Evolutionary conservation across 495 filamentous ascomycete genomes (phyloP).

Genomic region (Tuber calosporum): DNA sequence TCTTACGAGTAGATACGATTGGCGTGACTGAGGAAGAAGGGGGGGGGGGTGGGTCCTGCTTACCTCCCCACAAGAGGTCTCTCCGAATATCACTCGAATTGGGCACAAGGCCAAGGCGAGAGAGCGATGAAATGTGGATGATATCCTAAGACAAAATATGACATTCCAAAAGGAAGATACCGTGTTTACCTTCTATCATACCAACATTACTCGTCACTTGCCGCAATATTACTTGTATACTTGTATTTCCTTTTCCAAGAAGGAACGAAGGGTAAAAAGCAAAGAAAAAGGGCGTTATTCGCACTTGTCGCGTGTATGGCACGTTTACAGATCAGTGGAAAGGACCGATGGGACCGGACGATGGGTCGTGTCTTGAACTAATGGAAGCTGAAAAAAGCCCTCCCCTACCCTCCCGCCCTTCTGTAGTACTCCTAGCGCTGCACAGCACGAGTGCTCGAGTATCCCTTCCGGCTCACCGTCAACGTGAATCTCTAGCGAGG

Average conservation of each 20-base stretch:
- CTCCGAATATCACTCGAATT: not conserved
- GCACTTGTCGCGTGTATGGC: slow-evolving; percentile 2
- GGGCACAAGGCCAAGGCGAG: not conserved
- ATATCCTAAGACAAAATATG: not conserved
- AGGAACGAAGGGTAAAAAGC: not conserved
- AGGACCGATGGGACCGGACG: not conserved
- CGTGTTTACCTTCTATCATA: not conserved
- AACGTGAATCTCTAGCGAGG: not conserved
- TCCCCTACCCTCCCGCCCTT: not conserved
- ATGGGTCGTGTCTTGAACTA: not conserved
- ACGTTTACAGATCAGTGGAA: not conserved
- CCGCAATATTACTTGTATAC: not conserved
- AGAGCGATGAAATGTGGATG: not conserved
- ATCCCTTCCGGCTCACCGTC: not conserved
- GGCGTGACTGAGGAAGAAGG: not conserved
- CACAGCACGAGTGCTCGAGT: not conserved
- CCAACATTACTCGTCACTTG: not conserved
- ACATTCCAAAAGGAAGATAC: not conserved
- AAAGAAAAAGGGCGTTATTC: not conserved
- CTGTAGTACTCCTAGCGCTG: too few relatives aligned
- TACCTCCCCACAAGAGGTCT: not conserved
- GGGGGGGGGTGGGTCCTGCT: not conserved
- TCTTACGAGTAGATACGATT: not conserved
- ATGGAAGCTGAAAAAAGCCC: not conserved
- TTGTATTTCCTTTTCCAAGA: not conserved